Evolutionary conservation across 2,329 filamentous ascomycete genomes (phyloP), one percentile per base, ranked within the genome.

Genomic region (Parafenestella ontariensis): DNA sequence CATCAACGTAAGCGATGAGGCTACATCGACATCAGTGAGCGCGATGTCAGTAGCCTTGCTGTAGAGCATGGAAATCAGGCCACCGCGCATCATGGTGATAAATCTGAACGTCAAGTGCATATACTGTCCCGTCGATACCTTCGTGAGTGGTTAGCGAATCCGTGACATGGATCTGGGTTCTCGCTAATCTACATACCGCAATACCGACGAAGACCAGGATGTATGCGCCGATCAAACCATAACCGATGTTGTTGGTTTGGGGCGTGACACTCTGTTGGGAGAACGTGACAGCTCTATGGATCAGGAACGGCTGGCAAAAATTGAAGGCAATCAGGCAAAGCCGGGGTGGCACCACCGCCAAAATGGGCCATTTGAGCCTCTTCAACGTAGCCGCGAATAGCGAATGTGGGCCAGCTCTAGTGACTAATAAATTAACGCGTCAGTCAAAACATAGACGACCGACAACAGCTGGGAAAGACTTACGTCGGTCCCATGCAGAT

Each of bases 401-500:
- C 8, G 70, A 67, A 29, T 69, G 66, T 15, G 65, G 46, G 8
- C 59, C 50, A 17, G 41, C 54, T 2, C 42, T 51, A 1, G 54
- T 57, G 18, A 68, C 68, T 71, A 36, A 7, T 18, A 17, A 29
- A 8, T 33, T 15, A 7, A 10, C 23, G 5, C 21, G 36, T 63
- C 18, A 64, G 57, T 28, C 9, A 29, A n/a, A 24, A n/a, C 29
- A 17, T 3, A 3, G 23, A 8, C 15, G 37, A 46, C 0, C 2
- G 9, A 23, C 13, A 36, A 1, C 11, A 17, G 44, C 10, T 23
- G 15, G 5, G 5, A 8, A 34, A 50, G 42, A 61, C 45, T 70
- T 66, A 79, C 78, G 66, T 70, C 72, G 73, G 5, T 64, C 70
- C 79, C 79, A 82, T 46, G 66, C 65, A 13, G 67, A 58, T 24